Base-by-base conservation (phyloP, 768 basidiomycete genomes). In the Pulveroboletus sp. region DNA sequence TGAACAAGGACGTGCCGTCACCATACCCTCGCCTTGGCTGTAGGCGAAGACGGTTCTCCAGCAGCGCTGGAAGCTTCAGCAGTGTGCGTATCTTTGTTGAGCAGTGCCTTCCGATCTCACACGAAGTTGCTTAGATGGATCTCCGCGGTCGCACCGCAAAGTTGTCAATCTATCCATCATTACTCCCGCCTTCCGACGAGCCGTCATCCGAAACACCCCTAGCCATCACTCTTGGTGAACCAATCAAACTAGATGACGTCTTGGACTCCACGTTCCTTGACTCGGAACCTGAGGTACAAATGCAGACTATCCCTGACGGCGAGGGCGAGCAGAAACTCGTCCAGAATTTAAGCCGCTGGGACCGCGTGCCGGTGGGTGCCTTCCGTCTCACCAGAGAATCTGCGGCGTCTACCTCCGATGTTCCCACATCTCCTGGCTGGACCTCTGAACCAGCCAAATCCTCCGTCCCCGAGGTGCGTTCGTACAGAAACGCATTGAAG, bases 181-280 rank as follows among this genome's bases (percentile, higher is more conserved):
- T 59, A 50, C 62, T 62, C 32, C 57, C 67, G 40, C 55, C 69
- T 35, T 70, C 72, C 33, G 72, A 72, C 40, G 74, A 72, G 20
- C 54, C 60, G 21, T 56, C 60, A 33, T 60, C 67, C 40, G 65
- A 62, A 41, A 63, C 63, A 32, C 66, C 67, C 16, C 65, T 72
- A 4, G 70, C 73, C 13, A 63, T 69, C 21, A 61, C 65, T 23
- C 70, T 76, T 21, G 68, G 79, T 13, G 78, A 82, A 50, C 72
- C 80, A 11, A 75, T 80, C 31, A 70, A 69, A 51, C 75, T 91
- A 19, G 80, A 87, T 57, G 89, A 91, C 56, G 87, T 91, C 16
- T 73, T 91, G 31, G 86, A 91, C 48, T 75, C 82, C 1, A 83
- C 88, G 0, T 80, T 86, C 66, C 70, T 90, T 17, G 82, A 82